Conservation (phyloP, 2,329 filamentous ascomycete species). For the Aspergillus sp. region DNA sequence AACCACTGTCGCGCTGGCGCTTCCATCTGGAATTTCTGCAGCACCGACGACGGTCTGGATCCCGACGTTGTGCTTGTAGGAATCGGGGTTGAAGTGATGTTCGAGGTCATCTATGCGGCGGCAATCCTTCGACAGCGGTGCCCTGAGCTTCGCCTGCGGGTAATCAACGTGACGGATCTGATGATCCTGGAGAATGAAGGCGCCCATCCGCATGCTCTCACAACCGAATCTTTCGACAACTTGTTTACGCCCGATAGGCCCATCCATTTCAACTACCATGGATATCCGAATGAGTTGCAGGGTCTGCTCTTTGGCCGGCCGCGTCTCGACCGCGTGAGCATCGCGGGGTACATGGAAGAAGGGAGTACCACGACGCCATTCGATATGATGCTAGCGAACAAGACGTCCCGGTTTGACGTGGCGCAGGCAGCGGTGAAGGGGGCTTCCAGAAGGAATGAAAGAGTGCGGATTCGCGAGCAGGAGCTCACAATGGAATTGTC, state of each 20-base stretch:
- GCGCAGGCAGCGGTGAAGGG: slow-evolving; percentile 53
- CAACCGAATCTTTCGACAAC: slow-evolving; percentile 49
- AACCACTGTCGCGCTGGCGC: slow-evolving; percentile 60
- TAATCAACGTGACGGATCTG: slow-evolving; percentile 65
- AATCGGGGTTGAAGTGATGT: slow-evolving; percentile 64
- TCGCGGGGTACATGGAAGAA: slow-evolving; percentile 63
- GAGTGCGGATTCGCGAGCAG: slow-evolving; percentile 46
- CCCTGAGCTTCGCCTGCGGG: slow-evolving; percentile 56
- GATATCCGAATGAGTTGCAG: slow-evolving; percentile 60
- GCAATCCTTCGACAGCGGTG: slow-evolving; percentile 51
- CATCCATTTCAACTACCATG: slow-evolving; percentile 67
- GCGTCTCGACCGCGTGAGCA: slow-evolving; percentile 50
- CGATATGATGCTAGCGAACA: slow-evolving; percentile 66
- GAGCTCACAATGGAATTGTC: slow-evolving; percentile 49
- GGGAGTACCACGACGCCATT: slow-evolving; percentile 67
- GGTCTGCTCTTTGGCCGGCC: slow-evolving; percentile 60
- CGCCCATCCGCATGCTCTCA: slow-evolving; percentile 59
- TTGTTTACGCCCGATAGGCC: slow-evolving; percentile 57
- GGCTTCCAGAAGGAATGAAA: slow-evolving; percentile 48
- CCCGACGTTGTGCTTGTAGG: slow-evolving; percentile 64
- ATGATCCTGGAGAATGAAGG: slow-evolving; percentile 59
- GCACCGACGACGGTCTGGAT: slow-evolving; percentile 52
- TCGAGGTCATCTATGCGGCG: slow-evolving; percentile 62
- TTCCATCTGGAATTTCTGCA: slow-evolving; percentile 61
- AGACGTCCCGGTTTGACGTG: slow-evolving; percentile 59